Evolutionary conservation across 345 rosid genomes (phyloP), one percentile per base, ranked within the genome.

Genomic region (Limnanthes douglasii): DNA sequence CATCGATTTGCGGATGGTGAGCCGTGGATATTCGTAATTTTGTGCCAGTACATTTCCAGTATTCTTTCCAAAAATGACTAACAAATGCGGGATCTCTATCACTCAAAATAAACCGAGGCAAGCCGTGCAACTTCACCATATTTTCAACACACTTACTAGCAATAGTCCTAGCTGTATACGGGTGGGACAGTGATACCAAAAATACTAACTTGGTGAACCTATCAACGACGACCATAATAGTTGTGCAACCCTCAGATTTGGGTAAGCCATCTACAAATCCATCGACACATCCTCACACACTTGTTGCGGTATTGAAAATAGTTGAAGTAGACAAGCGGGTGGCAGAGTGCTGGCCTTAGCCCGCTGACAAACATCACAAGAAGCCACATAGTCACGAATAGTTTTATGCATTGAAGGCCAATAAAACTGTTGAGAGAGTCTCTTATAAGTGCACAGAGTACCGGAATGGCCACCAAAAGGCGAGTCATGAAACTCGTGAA

Each of bases 1-100:
- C n/a, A n/a, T n/a, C n/a, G n/a, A n/a, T n/a, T n/a, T 39, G 48
- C n/a, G 37, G 48, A 19, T 43, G 48, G 48, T 43, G 30, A 7
- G 48, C 24, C 1, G 38, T 15, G 25, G 20, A 2, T 15, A 43
- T 29, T 12, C 17, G 6, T 8, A 43, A 31, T 17, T 28, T 3
- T 9, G 37, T 31, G 8, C 37, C 37, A 3, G 36, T 28, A 2
- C 11, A 8, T 18, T 7, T 4, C 5, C 25, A 43, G 15, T 28
- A 31, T 20, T 29, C 36, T 3, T 14, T 3, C 37, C 48, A 43
- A 43, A 43, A 29, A 2, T 43, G 8, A 1, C 38, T 28, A 10
- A 29, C 11, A 12, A 43, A 43, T 4, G 30, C 9, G 3, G 2
- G 0, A 19, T 29, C 48, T 3, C 25, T 3, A 14, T 31, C 37